Evolutionary conservation across 768 basidiomycete species (phyloP), one percentile per base, ranked within the genome.

Genomic region (Pilatotrama ljubarskyi): DNA sequence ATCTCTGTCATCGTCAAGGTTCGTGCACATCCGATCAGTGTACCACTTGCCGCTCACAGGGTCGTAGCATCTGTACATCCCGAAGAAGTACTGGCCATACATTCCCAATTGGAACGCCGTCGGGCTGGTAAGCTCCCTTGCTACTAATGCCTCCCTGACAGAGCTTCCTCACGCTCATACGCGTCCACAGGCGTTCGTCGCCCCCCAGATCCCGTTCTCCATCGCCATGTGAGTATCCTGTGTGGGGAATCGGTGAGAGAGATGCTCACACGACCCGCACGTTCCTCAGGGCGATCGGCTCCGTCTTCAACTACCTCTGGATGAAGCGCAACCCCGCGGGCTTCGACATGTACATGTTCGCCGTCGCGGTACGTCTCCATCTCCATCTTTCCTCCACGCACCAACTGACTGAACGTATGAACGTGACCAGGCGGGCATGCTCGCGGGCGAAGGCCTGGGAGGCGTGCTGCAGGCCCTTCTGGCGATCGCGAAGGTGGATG

Each of bases 401-500:
- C 20, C 35, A 29, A 14, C 29, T 38, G 50, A 9, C 35, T 18
- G n/a, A n/a, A n/a, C 32, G 18, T 18, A 15, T 18, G n/a, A 5
- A 32, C n/a, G 35, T 37, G 29, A 10, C n/a, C 8, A 56, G 50
- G 73, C 77, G 5, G 77, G 76, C 32, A 71, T 75, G 62, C 69
- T 78, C 32, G 76, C 76, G 11, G 77, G 77, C 22, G 77, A 77
- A 55, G 84, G 84, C 70, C 74, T 86, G 29, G 84, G 83, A 29
- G 84, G 84, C 67, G 83, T 86, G 51, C 77, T 84, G 68, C 79
- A 81, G 62, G 83, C 84, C 11, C 68, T 84, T 15, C 73, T 85
- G 20, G 79, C 82, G 32, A 73, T 84, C 55, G 69, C 75, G 38
- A 78, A 78, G 50, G 83, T 84, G 40, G 81, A 82, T 58, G 82